A percentile compares a stretch with the other conserved stretches of the same genome.
Evolutionary conservation across 345 rosid species (phyloP).

Genomic region (Linum trigynum): DNA sequence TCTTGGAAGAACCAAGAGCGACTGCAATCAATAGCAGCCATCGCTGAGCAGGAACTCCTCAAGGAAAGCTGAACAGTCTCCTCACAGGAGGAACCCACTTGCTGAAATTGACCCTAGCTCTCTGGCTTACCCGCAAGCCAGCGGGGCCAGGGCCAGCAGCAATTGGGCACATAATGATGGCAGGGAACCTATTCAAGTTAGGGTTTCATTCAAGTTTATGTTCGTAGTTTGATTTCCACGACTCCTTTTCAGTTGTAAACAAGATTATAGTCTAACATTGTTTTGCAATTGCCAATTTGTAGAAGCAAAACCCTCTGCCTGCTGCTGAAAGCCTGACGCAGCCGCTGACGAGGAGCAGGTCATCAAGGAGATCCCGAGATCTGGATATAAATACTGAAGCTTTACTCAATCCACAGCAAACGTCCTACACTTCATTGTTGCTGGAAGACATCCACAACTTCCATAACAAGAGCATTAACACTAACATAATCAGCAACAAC

Average conservation of each 20-base stretch:
- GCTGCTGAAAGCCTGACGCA: conserved; percentile 33
- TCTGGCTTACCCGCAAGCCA: conserved; percentile 31
- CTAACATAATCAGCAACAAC: neutral
- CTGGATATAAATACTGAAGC: conserved; percentile 57
- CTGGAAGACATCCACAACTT: conserved; percentile 92
- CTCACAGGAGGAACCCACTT: conserved; percentile 60
- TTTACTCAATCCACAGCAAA: conserved; percentile 29
- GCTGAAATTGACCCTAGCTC: conserved; percentile 60
- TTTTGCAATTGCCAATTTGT: neutral
- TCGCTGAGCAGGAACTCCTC: conserved; percentile 61
- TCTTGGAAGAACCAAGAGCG: conserved; percentile 40
- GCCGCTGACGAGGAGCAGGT: conserved; percentile 53
- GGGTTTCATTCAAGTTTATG: neutral
- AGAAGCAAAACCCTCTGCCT: neutral
- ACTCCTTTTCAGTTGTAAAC: neutral
- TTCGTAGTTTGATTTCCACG: neutral
- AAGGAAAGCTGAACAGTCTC: conserved; percentile 77
- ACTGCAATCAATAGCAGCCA: conserved; percentile 38
- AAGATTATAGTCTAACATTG: neutral
- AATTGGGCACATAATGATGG: conserved; percentile 21
- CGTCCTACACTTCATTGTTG: conserved; percentile 56
- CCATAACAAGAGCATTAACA: conserved; percentile 50
- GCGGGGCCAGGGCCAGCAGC: conserved; percentile 19
- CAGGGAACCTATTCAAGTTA: conserved; percentile 39
- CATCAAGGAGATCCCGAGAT: conserved; percentile 64